Conservation (phyloP, 306 rosid species). For the Prosopis cineraria region DNA sequence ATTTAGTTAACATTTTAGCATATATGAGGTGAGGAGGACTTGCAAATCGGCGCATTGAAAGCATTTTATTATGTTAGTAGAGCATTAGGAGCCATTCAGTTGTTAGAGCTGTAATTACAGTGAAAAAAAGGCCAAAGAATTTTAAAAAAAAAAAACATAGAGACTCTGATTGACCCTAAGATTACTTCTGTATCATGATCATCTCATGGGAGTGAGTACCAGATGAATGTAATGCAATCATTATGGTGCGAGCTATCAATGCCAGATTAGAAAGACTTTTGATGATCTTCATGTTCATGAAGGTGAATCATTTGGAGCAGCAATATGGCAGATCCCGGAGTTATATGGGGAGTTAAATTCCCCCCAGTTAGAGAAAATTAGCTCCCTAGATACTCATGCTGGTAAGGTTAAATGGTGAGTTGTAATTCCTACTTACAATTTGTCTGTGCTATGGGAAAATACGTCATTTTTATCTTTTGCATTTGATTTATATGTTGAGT, state of each 20-base stretch:
- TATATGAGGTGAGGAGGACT: slow-evolving; percentile 5
- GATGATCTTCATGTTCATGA: slow-evolving; percentile 36
- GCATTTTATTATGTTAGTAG: background rate
- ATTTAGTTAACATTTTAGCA: background rate
- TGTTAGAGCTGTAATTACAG: background rate
- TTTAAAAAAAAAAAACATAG: too few species aligned
- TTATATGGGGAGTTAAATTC: slow-evolving; percentile 92
- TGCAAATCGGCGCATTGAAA: background rate
- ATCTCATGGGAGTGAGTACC: background rate
- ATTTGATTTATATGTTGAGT: background rate
- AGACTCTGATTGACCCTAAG: background rate
- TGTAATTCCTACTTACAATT: slow-evolving; percentile 11
- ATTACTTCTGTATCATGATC: background rate
- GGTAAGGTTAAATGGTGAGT: slow-evolving; percentile 91
- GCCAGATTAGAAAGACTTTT: slow-evolving; percentile 8
- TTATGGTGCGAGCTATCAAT: background rate
- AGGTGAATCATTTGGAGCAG: slow-evolving; percentile 91
- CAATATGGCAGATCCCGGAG: slow-evolving; percentile 99
- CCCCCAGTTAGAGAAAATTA: slow-evolving; percentile 82
- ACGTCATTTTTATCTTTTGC: slow-evolving; percentile 14
- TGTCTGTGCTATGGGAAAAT: slow-evolving; percentile 9
- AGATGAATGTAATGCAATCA: background rate
- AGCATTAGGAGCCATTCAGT: background rate
- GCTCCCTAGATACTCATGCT: slow-evolving; percentile 67
- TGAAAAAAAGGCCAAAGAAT: background rate